Evolutionary conservation across 495 filamentous ascomycete genomes (phyloP), one percentile per base, ranked within the genome.

Genomic region (Neurospora pannonica): DNA sequence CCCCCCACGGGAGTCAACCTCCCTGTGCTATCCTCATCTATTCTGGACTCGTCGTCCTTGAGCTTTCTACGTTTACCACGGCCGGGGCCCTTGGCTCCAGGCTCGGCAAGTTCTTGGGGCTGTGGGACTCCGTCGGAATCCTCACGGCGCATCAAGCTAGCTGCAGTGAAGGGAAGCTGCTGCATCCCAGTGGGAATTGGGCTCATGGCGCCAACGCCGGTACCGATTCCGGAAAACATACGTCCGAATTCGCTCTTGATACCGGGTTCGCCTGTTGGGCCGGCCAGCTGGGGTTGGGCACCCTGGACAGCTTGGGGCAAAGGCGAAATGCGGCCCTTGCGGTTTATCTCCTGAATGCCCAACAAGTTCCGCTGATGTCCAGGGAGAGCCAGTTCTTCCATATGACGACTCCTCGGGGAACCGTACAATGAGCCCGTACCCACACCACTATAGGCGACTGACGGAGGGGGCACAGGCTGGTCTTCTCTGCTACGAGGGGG

Each of bases 281-380:
- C 92, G 40, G 90, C 86, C 40, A 90, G 87, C 75, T 93, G 92
- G 38, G 90, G 92, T 83, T 97, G 94, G 7, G 93, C 94, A 21
- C 94, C 94, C 78, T 97, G 94, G 4, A 97, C 94, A 11, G 94
- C 94, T 82, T 97, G 94, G 7, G 94, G 94, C 19, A 97, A 84
- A 0, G 94, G 94, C 31, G 94, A 97, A 21, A 88, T 78, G 17
- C 90, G 86, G 1, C 90, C 91, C 73, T 87, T 88, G 38, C 90
- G 87, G 77, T 88, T 89, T n/a, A 88, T 87, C 73, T 92, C 90
- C 71, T 89, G 86, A 31, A 92, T 81, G n/a, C 83, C 87, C 10
- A 92, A 79, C 69, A 92, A 81, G 28, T 78, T 83, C 60, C 88
- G 80, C 71, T 85, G 86, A 28, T 84, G 84, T 17, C 79, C 77